Percentiles rank a stretch among this genome's conserved stretches.
These are phyloP conservation scores for Nicotiana knightiana DNA, from an alignment of 257 asterid species.

Conservation along the genomic window DNA sequence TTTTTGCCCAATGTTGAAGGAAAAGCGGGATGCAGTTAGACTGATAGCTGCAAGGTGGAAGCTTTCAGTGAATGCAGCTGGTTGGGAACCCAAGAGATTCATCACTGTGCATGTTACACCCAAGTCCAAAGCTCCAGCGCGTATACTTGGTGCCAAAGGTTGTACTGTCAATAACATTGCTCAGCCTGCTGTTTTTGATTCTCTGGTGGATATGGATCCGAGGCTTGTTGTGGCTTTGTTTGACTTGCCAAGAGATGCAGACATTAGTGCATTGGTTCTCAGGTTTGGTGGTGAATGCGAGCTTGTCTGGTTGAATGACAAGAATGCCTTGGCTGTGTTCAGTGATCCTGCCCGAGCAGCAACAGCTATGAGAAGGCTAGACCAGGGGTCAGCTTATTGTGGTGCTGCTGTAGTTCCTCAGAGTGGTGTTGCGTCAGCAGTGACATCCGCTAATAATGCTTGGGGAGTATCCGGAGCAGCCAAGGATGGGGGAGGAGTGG, in stretches of 20 bases:
- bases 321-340: slow-evolving; percentile 90
- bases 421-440: slow-evolving; percentile 27
- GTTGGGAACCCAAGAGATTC: slow-evolving; percentile 99
- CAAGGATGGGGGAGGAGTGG: slow-evolving; percentile 34
- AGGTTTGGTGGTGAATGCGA: slow-evolving; percentile 99
- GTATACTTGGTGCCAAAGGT: slow-evolving; percentile 66
- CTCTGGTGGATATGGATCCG: slow-evolving; percentile 92
- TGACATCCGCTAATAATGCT: slow-evolving; percentile 35
- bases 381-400: slow-evolving; percentile 85
- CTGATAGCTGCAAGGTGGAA: slow-evolving; percentile 96
- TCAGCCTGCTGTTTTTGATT: slow-evolving; percentile 68
- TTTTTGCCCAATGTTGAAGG: slow-evolving; percentile 78
- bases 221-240: slow-evolving; percentile 84
- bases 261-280: slow-evolving; percentile 81
- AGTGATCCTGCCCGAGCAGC: slow-evolving; percentile 94
- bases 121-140: slow-evolving; percentile 80
- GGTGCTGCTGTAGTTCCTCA: slow-evolving; percentile 72
- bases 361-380: slow-evolving; percentile 95
- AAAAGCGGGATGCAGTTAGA: slow-evolving; percentile 80
- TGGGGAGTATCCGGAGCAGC: slow-evolving; percentile 47
- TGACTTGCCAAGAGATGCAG: slow-evolving; percentile 91
- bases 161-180: slow-evolving; percentile 37
- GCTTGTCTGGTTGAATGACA: slow-evolving; percentile 91
- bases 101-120: slow-evolving; percentile 70
- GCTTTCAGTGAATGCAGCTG: slow-evolving; percentile 75